Evolutionary conservation across 306 rosid species (phyloP).

Genomic region (Lablab purpureus): DNA sequence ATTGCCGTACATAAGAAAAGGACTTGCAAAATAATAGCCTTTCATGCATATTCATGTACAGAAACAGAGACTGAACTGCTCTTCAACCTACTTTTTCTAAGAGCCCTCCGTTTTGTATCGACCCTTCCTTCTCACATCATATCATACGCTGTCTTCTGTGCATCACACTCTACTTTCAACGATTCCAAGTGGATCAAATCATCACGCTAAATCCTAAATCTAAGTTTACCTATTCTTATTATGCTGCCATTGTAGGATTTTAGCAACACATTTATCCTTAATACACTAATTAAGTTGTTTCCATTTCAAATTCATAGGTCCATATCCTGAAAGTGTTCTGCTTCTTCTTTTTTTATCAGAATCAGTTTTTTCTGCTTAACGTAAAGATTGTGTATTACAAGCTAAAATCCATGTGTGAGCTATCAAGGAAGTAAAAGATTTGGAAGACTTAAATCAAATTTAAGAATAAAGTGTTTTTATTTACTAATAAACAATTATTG

Average conservation of each 20-base stretch:
- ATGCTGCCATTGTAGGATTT: background rate
- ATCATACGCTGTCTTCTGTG: too few relatives aligned
- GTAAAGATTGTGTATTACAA: too few relatives aligned
- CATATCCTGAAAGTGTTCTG: background rate
- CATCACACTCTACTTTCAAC: constrained; percentile 26
- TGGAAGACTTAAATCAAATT: too few relatives aligned
- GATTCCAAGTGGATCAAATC: constrained; percentile 1
- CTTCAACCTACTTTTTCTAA: constrained; percentile 5
- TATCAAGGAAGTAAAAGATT: too few relatives aligned
- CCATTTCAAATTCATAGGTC: background rate
- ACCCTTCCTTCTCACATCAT: constrained; percentile 18
- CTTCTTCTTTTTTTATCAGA: background rate
- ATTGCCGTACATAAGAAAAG: constrained; percentile 45
- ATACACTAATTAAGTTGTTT: background rate
- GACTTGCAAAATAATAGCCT: constrained; percentile 48
- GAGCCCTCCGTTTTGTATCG: constrained; percentile 2
- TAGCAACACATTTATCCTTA: background rate
- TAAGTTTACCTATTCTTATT: background rate
- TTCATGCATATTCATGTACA: constrained; percentile 48
- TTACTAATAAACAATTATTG: too few relatives aligned
- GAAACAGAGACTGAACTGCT: background rate
- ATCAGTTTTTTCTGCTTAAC: background rate
- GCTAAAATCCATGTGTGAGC: too few relatives aligned
- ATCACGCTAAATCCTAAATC: background rate
- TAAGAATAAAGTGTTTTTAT: too few relatives aligned